A percentile compares a stretch with the other conserved stretches of the same genome.
These are phyloP conservation scores for Globisporangium cylindrosporum DNA, from an alignment of 352 stramenopile species.

Conservation along the genomic window DNA sequence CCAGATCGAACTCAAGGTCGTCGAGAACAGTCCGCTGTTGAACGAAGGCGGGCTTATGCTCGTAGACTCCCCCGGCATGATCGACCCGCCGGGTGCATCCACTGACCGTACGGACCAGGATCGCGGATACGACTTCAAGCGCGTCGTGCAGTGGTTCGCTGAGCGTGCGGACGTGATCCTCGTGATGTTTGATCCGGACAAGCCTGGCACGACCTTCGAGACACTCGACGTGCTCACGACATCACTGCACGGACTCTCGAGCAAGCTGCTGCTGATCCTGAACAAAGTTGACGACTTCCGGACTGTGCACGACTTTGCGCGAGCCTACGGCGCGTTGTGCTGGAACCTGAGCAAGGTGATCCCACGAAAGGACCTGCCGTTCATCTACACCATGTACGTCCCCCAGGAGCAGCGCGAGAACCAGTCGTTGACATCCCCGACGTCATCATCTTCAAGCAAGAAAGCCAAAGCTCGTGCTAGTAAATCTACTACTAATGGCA, in stretches of 20 bases:
- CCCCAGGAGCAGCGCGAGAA: constrained; percentile 52
- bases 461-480: constrained; percentile 9
- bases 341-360: constrained; percentile 90
- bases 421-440: neutral
- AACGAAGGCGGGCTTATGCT: constrained; percentile 82
- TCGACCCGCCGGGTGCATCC: constrained; percentile 68
- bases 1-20: constrained; percentile 84
- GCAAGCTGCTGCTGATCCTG: constrained; percentile 81
- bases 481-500: constrained; percentile 12
- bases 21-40: constrained; percentile 60
- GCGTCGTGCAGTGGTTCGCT: constrained; percentile 83
- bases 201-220: constrained; percentile 86
- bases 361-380: constrained; percentile 80
- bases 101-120: constrained; percentile 67
- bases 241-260: constrained; percentile 70
- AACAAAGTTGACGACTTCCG: constrained; percentile 90
- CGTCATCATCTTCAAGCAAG: constrained; percentile 7
- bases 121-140: constrained; percentile 86
- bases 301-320: constrained; percentile 84
- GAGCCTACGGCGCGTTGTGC: constrained; percentile 81
- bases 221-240: constrained; percentile 85
- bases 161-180: constrained; percentile 84
- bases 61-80: constrained; percentile 86
- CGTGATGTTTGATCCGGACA: constrained; percentile 90
- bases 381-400: constrained; percentile 90